Percentiles rank a stretch among this genome's conserved stretches.
Evolutionary conservation across 139 green algal species (phyloP).

Genomic region (Tetradesmus obliquus): DNA sequence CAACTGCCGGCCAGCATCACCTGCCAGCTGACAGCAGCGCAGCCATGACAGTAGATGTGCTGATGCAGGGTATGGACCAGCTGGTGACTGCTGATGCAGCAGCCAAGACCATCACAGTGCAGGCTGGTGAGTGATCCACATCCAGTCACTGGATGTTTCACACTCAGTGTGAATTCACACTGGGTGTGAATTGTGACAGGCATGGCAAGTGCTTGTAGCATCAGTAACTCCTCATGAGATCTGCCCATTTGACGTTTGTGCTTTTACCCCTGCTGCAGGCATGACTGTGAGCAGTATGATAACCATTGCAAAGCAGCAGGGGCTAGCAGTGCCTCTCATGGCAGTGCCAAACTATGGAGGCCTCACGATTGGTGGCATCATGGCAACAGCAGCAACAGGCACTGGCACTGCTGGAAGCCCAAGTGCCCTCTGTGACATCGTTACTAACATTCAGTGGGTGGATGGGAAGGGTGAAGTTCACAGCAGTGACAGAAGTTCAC

Average conservation of each 20-base stretch:
- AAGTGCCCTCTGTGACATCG: not conserved
- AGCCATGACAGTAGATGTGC: not conserved
- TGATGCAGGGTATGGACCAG: not conserved
- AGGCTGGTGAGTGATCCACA: not conserved
- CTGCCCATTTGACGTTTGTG: no score
- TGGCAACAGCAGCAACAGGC: not conserved
- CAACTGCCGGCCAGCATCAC: not conserved
- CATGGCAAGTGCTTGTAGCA: no score
- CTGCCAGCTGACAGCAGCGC: not conserved
- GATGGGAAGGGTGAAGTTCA: not conserved
- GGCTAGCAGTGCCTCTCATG: not conserved
- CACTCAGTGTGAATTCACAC: no score
- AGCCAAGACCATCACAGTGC: not conserved
- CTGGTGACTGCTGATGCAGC: not conserved
- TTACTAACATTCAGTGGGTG: not conserved
- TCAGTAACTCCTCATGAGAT: no score
- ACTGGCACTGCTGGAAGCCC: not conserved
- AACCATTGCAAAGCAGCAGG: not conserved
- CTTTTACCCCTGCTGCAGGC: not conserved
- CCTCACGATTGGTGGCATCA: not conserved
- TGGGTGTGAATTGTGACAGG: no score
- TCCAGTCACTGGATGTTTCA: no score
- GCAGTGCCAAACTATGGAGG: constrained; percentile 7
- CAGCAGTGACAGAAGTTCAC: not conserved
- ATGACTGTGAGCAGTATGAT: constrained; percentile 3